These are phyloP conservation scores for Uromyces viciae-fabae DNA, from an alignment of 1,284 basidiomycete species.

Conservation along the genomic window DNA sequence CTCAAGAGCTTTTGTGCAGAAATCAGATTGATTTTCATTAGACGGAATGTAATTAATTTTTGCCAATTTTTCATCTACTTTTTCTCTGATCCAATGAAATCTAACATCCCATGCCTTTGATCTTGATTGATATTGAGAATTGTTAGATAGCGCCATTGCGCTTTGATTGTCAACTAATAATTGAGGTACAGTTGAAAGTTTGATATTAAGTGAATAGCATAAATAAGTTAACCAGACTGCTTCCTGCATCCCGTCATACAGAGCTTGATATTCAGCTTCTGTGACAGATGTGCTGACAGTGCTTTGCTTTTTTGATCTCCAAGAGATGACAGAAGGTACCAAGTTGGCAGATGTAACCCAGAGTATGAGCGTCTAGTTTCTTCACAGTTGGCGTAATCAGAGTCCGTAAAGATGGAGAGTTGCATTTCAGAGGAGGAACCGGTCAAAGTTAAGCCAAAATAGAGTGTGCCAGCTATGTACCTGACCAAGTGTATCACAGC, in stretches of 20 bases:
- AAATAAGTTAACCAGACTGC: background rate
- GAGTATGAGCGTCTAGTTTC: background rate
- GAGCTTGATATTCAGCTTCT: background rate
- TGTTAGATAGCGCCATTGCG: too few species aligned
- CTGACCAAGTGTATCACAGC: background rate
- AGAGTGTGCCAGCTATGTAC: background rate
- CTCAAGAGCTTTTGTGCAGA: background rate
- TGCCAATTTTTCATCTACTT: background rate
- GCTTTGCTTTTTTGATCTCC: too few species aligned
- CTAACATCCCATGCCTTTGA: background rate
- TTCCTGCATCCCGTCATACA: background rate
- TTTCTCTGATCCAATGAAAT: background rate
- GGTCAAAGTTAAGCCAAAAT: background rate
- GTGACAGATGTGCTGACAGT: too few species aligned
- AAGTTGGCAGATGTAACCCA: background rate
- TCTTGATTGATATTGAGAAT: background rate
- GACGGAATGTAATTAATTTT: background rate
- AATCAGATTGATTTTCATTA: background rate
- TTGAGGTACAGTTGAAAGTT: background rate
- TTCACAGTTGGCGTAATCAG: background rate
- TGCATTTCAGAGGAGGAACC: background rate
- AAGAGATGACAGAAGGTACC: background rate
- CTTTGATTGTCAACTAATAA: background rate
- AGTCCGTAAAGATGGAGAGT: background rate
- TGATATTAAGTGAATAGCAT: background rate